Evolutionary conservation across 2,329 filamentous ascomycete species (phyloP), one percentile per base, ranked within the genome.

Genomic region (Monosporascus cannonballus): DNA sequence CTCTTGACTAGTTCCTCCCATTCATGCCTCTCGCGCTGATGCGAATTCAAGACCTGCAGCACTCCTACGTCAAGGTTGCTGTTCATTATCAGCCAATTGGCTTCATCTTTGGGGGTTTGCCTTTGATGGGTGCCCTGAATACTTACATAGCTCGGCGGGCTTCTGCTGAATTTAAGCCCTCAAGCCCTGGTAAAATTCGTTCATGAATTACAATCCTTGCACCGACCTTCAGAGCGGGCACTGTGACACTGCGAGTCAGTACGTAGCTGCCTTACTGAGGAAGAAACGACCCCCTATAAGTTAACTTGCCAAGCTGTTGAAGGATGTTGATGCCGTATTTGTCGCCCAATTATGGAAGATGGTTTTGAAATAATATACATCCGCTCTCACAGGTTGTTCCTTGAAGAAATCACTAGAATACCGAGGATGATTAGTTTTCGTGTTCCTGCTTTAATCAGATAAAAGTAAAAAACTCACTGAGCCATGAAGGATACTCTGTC

Each of bases 281-380:
- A 24, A 4, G 22, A 24, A 24, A 24, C 3, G 22, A 4, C 3
- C 22, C 22, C 22, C 22, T 4, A 3, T 3, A 24, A 24, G 22
- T 24, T 4, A 24, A 24, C 22, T 24, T 24, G 4, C 22, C 22
- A 39, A 65, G 53, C 2, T 36, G 50, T 15, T 55, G 51, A 15
- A 65, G 45, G 9, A 64, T 58, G 25, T 59, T 54, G 11, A 63
- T 38, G 41, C 54, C 58, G 44, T 64, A 60, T 38, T 62, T 59
- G 46, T 66, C 62, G 51, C n/a, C 59, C 59, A 66, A 47, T 62
- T 55, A 39, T 64, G 61, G 38, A 62, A 54, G 20, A 62, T 60
- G 39, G 49, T 58, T 17, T 58, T 56, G 48, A 65, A 51, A 17
- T 58, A 53, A 30, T 47, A 57, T 17, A 56, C 37, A 24, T 51